Evolutionary conservation across 345 rosid genomes (phyloP), one percentile per base, ranked within the genome.

Genomic region (Dipteronia dyeriana): DNA sequence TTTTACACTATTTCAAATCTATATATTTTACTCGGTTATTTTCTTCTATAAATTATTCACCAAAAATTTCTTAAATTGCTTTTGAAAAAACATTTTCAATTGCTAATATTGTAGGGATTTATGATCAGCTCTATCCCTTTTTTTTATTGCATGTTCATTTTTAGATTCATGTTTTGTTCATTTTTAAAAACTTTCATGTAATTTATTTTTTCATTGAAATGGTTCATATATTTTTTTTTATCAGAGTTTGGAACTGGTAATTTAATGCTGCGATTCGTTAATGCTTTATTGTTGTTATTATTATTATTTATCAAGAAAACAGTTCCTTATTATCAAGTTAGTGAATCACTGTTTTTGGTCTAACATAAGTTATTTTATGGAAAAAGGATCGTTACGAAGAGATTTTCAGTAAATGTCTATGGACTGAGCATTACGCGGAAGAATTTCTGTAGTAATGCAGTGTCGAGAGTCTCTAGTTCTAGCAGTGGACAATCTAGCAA

Each of bases 331-430:
- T 43, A 68, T 41, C 13, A 9, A 66, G 2, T 34, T 4, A 4
- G 6, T 66, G 49, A 4, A 17, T 53, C 6, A 47, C 17, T 23
- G 26, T 25, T 16, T 49, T 29, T 53, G 6, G 38, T 25, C 19
- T 45, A n/a, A 43, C 1, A 19, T n/a, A 20, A 41, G 16, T 14
- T 38, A 73, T 26, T 12, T 65, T 29, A 45, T 59, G 7, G 25
- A 47, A 65, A 75, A 84, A 86, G 91, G 82, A 56, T 80, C 39
- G 67, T 88, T 2, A 73, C 70, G 19, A 72, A 83, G 74, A 78
- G 79, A 31, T 67, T 85, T 49, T 73, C 53, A 19, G 60, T 60
- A 65, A 76, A 75, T 72, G 11, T 77, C 29, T 54, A 39, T 84
- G 83, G 78, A 65, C 29, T 81, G 73, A 76, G 75, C 64, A 25